Percentiles rank a stretch among this genome's conserved stretches.
Evolutionary conservation across 192 early-diverging fungal species (phyloP).

Genomic region (Podila clonocystis): DNA sequence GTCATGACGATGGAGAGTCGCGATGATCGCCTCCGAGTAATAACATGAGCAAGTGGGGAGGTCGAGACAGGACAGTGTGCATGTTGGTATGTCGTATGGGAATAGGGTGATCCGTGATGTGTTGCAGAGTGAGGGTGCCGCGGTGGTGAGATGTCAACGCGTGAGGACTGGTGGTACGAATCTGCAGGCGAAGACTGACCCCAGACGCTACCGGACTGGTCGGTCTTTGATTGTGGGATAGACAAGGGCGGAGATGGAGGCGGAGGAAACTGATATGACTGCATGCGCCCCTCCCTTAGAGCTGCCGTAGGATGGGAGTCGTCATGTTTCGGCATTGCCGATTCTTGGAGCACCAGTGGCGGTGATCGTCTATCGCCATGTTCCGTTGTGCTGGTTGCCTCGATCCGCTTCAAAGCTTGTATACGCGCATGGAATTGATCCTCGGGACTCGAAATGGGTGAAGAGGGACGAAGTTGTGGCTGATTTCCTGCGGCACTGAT

Average conservation of each 20-base stretch:
- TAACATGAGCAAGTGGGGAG: constrained; percentile 40
- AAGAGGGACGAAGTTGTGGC: neutral
- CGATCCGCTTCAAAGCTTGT: constrained; percentile 18
- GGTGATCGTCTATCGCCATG: neutral
- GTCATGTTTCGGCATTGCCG: constrained; percentile 25
- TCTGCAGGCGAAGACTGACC: neutral
- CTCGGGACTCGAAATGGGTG: constrained; percentile 4
- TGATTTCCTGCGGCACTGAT: neutral
- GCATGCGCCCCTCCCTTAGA: constrained; percentile 16
- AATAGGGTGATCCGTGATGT: constrained; percentile 16
- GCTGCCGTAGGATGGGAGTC: neutral
- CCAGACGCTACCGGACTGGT: neutral
- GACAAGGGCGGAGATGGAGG: constrained; percentile 36
- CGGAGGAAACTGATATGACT: constrained; percentile 28
- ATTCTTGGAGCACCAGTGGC: constrained; percentile 24
- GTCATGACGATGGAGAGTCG: constrained; percentile 45
- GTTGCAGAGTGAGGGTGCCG: constrained; percentile 1
- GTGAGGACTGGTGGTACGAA: neutral
- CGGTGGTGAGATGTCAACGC: neutral
- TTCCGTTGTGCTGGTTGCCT: neutral
- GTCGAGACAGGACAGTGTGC: constrained; percentile 29
- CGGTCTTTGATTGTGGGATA: constrained; percentile 19
- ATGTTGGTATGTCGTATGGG: constrained; percentile 16
- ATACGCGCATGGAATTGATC: constrained; percentile 12
- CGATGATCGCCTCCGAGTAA: constrained; percentile 40